A percentile compares a stretch with the other conserved stretches of the same genome.
Conservation (phyloP, 2,329 filamentous ascomycete species). For the Cercospora zeae-maydis region DNA sequence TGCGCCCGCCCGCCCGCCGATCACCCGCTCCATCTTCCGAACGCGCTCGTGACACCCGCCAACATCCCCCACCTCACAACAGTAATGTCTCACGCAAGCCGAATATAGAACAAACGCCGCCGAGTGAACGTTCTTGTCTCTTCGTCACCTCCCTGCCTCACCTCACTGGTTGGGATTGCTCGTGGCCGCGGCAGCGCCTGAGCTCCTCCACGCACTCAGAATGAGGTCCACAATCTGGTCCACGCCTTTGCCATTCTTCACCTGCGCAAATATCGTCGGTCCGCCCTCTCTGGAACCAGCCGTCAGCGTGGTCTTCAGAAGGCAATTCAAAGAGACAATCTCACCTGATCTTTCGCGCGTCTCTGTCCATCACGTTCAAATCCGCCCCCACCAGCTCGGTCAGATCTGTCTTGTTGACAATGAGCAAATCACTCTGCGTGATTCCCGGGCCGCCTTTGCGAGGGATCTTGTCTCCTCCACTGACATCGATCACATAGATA, state of each 20-base stretch:
- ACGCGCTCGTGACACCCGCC: background rate
- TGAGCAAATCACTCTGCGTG: conserved; percentile 86
- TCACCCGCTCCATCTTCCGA: background rate
- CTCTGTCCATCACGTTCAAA: conserved; percentile 87
- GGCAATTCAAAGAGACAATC: background rate
- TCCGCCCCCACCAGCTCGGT: conserved; percentile 89
- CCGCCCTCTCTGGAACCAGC: conserved; percentile 68
- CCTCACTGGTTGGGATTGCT: conserved; percentile 6
- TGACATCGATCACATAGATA: conserved; percentile 97
- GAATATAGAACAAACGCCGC: background rate
- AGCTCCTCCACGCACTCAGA: conserved; percentile 85
- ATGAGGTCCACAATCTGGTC: conserved; percentile 86
- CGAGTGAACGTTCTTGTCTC: background rate
- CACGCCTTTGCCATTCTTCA: conserved; percentile 86
- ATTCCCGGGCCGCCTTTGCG: conserved; percentile 95
- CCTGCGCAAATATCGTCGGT: conserved; percentile 91
- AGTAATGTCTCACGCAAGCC: background rate
- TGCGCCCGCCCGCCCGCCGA: background rate
- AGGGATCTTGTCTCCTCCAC: conserved; percentile 93
- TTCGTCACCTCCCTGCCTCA: too few relatives aligned
- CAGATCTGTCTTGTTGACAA: conserved; percentile 97
- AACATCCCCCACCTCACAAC: background rate
- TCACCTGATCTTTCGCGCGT: conserved; percentile 76
- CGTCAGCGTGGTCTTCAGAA: background rate
- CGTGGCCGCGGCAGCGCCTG: conserved; percentile 58